Percentiles rank a stretch among this genome's conserved stretches.
phyloP scores from a whole-genome alignment of 164 flowering plant species.

The Houttuynia cordata region DNA sequence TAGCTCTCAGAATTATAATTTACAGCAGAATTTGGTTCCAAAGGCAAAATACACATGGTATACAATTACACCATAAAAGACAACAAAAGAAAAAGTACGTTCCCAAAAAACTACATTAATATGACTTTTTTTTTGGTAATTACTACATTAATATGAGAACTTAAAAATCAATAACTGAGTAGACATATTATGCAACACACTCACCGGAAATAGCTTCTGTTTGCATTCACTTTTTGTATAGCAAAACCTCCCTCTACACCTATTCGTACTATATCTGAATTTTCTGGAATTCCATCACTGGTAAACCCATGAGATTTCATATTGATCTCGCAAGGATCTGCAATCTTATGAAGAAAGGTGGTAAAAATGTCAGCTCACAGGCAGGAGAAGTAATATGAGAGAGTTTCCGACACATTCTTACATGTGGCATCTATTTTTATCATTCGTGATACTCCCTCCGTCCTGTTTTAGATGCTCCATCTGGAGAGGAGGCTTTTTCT shows the following conservation, averaged over 20 bases:
- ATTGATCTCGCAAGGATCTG: conserved; percentile 36
- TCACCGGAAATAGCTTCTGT: conserved; percentile 79
- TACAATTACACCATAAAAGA: neutral
- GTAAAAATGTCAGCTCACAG: neutral
- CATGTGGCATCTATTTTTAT: neutral
- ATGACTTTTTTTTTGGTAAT: too few species aligned
- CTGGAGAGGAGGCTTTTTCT: too few species aligned
- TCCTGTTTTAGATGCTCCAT: too few species aligned
- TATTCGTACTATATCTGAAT: conserved; percentile 53
- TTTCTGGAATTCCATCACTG: conserved; percentile 58
- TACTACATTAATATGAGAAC: neutral
- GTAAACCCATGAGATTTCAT: conserved; percentile 48
- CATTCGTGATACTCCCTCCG: too few species aligned
- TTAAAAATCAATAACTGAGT: too few species aligned
- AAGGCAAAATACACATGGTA: too few species aligned
- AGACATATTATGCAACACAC: conserved; percentile 2
- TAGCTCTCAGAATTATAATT: too few species aligned
- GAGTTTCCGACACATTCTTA: neutral
- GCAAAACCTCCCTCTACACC: conserved; percentile 85
- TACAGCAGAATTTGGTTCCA: too few species aligned
- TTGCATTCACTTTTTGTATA: conserved; percentile 58
- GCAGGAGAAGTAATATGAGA: neutral
- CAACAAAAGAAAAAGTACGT: neutral
- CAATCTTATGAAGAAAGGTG: conserved; percentile 22
- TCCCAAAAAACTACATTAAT: too few species aligned